Evolutionary conservation across 2,329 filamentous ascomycete species (phyloP), one percentile per base, ranked within the genome.

Genomic region (Penicillium sp.): DNA sequence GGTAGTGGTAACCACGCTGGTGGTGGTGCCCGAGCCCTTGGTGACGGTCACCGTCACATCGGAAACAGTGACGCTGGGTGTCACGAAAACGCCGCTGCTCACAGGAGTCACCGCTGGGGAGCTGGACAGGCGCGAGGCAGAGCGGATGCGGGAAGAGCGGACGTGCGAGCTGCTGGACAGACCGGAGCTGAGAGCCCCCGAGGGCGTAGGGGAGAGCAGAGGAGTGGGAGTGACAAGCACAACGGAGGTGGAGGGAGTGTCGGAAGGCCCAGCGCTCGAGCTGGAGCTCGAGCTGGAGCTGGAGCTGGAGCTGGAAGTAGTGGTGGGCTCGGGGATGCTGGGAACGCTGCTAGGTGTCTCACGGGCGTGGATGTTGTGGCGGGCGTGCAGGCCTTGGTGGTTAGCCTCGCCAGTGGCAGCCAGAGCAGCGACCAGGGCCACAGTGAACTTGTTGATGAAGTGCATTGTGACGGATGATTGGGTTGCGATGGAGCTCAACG

Each of bases 11-110:
- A 69, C 53, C 20, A 68, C 58, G 18, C 54, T 58, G 32, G 58
- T 60, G 4, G 61, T 59, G 15, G 55, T 54, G 27, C 65, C 65
- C 30, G 60, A 48, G 23, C 62, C 63, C 20, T 65, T 36, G n/a
- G 66, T 70, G 58, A 69, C 69, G 33, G 66, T 68, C 28, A 70
- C 26, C 20, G 58, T 63, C 43, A 64, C 29, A 41, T 58, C 59
- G 20, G 14, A 1, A 10, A 21, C 32, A 14, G 23, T 31, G 16
- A 53, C 50, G 25, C 42, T 32, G n/a, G 32, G 19, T 3, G 49
- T 43, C 31, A 41, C 41, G 23, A 51, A 34, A 10, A 46, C 41
- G n/a, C 48, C 51, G 25, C 58, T 59, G 39, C 48, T 48, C 23
- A 56, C 44, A 33, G 55, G 47, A 23, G 50, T 37, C 23, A 54